Evolutionary conservation across 129 eudicot genomes (phyloP).

Genomic region (Solidago caesia): DNA sequence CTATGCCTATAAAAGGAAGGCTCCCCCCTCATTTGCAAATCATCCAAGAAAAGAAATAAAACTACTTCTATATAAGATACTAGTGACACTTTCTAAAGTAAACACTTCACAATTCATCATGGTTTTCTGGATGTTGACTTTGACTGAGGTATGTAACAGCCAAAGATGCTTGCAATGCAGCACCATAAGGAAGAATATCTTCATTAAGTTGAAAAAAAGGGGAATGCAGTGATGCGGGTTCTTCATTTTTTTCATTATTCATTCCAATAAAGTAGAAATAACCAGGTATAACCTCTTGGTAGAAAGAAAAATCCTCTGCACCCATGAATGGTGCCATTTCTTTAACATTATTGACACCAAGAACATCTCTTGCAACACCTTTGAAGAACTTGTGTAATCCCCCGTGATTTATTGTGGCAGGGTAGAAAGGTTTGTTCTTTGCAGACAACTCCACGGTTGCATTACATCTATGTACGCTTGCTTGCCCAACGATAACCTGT

Average conservation of each 20-base stretch:
- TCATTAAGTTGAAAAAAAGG: slow-evolving; percentile 38
- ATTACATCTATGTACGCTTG: slow-evolving; percentile 34
- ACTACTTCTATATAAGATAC: background rate
- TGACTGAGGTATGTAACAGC: slow-evolving; percentile 33
- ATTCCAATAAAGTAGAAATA: slow-evolving; percentile 39
- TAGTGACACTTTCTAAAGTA: background rate
- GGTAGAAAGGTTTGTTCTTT: slow-evolving; percentile 25
- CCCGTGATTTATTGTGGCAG: slow-evolving; percentile 34
- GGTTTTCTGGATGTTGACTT: slow-evolving; percentile 1
- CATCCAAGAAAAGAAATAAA: too few species aligned
- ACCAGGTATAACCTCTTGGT: slow-evolving; percentile 38
- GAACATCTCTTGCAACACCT: slow-evolving; percentile 28
- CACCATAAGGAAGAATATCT: slow-evolving; percentile 42
- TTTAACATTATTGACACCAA: slow-evolving; percentile 31
- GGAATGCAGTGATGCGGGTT: slow-evolving; percentile 29
- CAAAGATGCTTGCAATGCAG: slow-evolving; percentile 37
- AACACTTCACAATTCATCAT: slow-evolving; percentile 33
- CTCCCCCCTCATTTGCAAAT: too few species aligned
- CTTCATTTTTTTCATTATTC: slow-evolving; percentile 23
- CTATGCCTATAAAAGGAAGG: too few species aligned
- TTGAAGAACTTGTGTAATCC: slow-evolving; percentile 29
- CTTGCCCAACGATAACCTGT: slow-evolving; percentile 38
- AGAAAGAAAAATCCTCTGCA: slow-evolving; percentile 40
- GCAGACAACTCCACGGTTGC: slow-evolving; percentile 32
- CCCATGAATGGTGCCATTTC: slow-evolving; percentile 31